Base-by-base conservation (phyloP, 2,329 filamentous ascomycete species). In the Colletotrichum gloeosporioides region DNA sequence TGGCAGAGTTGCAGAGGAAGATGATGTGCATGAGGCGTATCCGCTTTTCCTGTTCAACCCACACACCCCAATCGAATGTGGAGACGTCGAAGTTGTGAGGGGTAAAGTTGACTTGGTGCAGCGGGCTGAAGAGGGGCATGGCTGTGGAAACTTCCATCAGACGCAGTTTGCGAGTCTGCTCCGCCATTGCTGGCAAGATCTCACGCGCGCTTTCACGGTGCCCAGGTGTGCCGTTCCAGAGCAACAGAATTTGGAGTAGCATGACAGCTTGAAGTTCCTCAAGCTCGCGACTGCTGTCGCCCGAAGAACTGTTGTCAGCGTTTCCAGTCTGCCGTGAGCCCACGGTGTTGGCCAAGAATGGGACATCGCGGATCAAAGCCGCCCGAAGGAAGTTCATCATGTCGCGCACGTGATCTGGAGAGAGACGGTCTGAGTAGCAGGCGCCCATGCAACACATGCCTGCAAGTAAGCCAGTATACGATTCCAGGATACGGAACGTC, bases 391-490 rank as follows among this genome's bases (percentile, higher is more conserved):
- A 88, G 75, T 93, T 90, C 89, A 94, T 94, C 83, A 95, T 88
- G 81, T 92, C 90, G 77, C 93, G 92, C 78, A 94, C 92, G 78
- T 94, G 88, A 76, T 88, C 86, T 61, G 92, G 84, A 32, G 88
- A 86, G 77, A 94, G 85, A 77, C 88, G 89, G 70, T 93, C 89
- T 68, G 94, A 95, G 84, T 95, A 96, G 73, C 94, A 94, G 55
- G 94, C 93, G 49, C 94, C 94, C 79, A 95, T 89, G 82, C 92
- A 95, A 80, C 94, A 92, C 88, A 96, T 94, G 77, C 90, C 89
- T 76, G 94, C 88, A 66, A 95, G 86, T 77, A 95, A 88, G 78
- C 93, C 92, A 76, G 92, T 91, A 82, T 93, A 92, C 63, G 92
- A 90, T 77, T 92, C 89, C 77, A 90, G 87, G 69, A 94, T 90